Evolutionary conservation across 306 rosid genomes (phyloP).

Genomic region (Vigna hirtella): DNA sequence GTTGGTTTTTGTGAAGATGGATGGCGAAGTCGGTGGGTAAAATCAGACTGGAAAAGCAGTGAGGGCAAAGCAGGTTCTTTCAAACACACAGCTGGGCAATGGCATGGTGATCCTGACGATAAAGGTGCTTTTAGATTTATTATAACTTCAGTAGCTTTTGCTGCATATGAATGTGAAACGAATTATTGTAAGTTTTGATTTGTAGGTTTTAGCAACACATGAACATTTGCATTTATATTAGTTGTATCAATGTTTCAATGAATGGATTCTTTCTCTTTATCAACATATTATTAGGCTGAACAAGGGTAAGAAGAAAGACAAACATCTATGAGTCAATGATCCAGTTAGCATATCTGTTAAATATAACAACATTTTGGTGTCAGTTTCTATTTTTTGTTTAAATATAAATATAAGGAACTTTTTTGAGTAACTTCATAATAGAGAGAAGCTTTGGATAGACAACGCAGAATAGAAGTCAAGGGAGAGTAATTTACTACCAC

Average conservation of each 20-base stretch:
- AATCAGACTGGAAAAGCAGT: constrained; percentile 81
- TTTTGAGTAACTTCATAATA: neutral
- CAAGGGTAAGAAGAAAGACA: neutral
- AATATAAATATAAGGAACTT: neutral
- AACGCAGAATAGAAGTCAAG: constrained; percentile 7
- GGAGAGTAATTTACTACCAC: constrained; percentile 5
- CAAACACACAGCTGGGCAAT: constrained; percentile 84
- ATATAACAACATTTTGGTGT: neutral
- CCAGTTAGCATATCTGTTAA: neutral
- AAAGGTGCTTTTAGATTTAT: constrained; percentile 61
- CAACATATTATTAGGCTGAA: neutral
- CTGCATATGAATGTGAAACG: neutral
- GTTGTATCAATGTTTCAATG: neutral
- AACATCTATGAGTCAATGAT: neutral
- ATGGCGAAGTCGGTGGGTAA: constrained; percentile 88
- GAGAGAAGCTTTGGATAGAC: neutral
- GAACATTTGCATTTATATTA: constrained; percentile 21
- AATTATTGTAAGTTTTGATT: neutral
- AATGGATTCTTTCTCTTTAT: neutral
- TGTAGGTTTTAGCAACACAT: neutral
- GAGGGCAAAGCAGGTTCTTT: constrained; percentile 97
- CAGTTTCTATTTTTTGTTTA: neutral
- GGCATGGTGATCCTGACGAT: constrained; percentile 95
- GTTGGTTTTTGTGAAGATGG: constrained; percentile 61
- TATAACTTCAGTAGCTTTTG: constrained; percentile 5